phyloP scores from a whole-genome alignment of 805 yeast genomes.

The Candida silvicultrix region DNA sequence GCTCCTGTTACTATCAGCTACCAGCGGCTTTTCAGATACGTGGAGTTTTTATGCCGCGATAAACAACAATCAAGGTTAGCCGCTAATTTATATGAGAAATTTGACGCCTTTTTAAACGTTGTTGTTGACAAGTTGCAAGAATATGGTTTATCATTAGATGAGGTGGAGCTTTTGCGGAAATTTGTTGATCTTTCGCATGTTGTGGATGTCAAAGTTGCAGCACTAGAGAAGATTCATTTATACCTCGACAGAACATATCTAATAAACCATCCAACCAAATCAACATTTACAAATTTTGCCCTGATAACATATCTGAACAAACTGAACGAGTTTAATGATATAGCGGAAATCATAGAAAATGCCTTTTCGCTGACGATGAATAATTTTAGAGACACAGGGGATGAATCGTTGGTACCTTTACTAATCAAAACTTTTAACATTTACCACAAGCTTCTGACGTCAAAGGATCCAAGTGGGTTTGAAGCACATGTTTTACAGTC shows the following conservation, averaged over 20 bases:
- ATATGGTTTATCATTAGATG: background rate
- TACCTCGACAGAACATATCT: constrained; percentile 21
- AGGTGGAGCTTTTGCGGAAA: background rate
- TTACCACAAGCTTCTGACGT: background rate
- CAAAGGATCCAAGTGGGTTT: background rate
- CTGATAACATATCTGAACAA: background rate
- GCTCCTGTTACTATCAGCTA: constrained; percentile 1
- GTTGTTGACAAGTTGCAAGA: background rate
- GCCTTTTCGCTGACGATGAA: constrained; percentile 3
- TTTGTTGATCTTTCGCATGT: constrained; percentile 6
- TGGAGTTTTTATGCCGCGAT: constrained; percentile 20
- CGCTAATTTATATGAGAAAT: constrained; percentile 5
- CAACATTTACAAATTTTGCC: constrained; percentile 7
- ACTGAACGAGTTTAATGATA: background rate
- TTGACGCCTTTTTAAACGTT: constrained; percentile 1
- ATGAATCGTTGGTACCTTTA: background rate
- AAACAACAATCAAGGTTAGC: constrained; percentile 16
- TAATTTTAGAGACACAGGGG: background rate
- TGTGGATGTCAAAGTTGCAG: constrained; percentile 3
- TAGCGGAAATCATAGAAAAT: constrained; percentile 4
- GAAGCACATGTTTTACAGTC: background rate
- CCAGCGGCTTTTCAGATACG: constrained; percentile 17
- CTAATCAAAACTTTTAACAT: background rate
- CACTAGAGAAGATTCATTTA: constrained; percentile 11
- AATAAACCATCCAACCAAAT: constrained; percentile 19